Base-by-base conservation (phyloP, 306 rosid species). In the Cicer chorassanicum region DNA sequence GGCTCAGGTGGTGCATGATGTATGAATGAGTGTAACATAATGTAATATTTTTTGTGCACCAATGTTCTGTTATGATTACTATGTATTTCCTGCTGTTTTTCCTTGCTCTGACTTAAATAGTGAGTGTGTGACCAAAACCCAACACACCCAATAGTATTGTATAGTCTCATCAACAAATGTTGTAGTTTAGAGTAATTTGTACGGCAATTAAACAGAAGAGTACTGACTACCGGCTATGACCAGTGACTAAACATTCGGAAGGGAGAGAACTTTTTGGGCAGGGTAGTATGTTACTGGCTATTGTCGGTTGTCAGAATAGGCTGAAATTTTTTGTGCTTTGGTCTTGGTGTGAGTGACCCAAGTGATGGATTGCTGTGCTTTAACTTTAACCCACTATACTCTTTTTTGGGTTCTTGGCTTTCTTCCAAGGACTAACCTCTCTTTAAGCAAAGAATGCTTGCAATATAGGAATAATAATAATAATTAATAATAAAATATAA, bases 391-490 rank as follows among this genome's bases (percentile, higher is more conserved):
- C 83, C 78, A 64, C 68, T 29, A 29, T 49, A 42, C 74, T 72
- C 77, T 21, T 82, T 75, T 77, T 68, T 61, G n/a, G 18, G 86
- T 59, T 64, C 78, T 79, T 76, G 75, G 78, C 90, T 91, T 91
- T 87, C 84, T 91, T 87, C 92, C 89, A 63, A 42, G 85, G 86
- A 80, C 88, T 81, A 81, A 84, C 89, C 87, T 79, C 86, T 86
- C 94, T 89, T 89, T 86, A 91, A 84, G 93, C 89, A 91, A 91
- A 87, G 94, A 89, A 89, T 91, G 89, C 90, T 87, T 84, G 87
- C 75, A 49, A 81, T 60, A 62, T 64, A 87, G 90, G 91, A 85
- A 91, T 87, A 76, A 80, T 70, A 19, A 19, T 19, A 29, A 29
- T 29, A 29, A 29, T 29, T 29, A 29, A 3, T 29, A 29, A 29